Base-by-base conservation (phyloP, 306 rosid genomes). In the Castanea sativa region DNA sequence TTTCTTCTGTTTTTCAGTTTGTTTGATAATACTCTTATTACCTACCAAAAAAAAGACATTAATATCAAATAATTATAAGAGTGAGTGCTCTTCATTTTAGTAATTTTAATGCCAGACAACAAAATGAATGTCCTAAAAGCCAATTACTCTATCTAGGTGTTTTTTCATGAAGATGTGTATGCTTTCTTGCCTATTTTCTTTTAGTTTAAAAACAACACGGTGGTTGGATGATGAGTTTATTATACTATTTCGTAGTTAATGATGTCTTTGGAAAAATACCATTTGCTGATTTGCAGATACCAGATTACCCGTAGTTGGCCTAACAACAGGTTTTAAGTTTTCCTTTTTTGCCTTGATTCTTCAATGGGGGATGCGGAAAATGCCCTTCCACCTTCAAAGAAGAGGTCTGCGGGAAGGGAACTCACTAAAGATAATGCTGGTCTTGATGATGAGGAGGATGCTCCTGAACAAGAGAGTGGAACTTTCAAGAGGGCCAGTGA, bases 361-460 rank as follows among this genome's bases (percentile, higher is more conserved):
- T 83, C 83, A 77, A 94, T 94, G 99, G 97, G 77, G 76, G 97
- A 91, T 83, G 74, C 91, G 14, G 97, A 90, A 78, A 88, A 91
- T 83, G 81, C 85, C 68, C 77, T 83, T 80, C 92, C 86, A 78
- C 74, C 93, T 55, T 82, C 97, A 71, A 94, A 92, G 94, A 94
- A 94, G 90, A 90, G 99, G 73, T 90, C 93, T 83, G 97, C 99
- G 52, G 97, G 95, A 81, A 87, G 92, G 88, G 97, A 92, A 84
- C 90, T 94, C 65, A 87, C 91, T 57, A 87, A 88, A 32, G 99
- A 94, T 81, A 89, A 95, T 77, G 91, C 95, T 25, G 89, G 86
- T 80, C 80, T 92, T 58, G 97, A 94, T 63, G 97, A 92, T n/a
- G 97, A 89, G 45, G 99, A 91, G 71, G 97, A 91, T 77, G 20